Conservation (phyloP, 176 grass and related monocot species). For the Ensete glaucum region DNA sequence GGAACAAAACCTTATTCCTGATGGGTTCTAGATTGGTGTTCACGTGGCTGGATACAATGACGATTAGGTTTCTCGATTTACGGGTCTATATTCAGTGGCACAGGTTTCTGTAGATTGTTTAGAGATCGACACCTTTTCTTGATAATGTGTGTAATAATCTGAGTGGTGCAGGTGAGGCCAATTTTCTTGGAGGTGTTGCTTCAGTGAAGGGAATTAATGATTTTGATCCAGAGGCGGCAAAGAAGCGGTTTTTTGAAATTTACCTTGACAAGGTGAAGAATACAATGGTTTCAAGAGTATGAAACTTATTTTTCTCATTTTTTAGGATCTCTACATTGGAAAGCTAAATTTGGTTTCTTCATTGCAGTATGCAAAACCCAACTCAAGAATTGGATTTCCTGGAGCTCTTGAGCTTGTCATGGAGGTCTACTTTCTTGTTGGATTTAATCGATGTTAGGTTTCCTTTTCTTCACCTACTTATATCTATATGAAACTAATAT, state of each 20-base stretch:
- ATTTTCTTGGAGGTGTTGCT: slow-evolving; percentile 93
- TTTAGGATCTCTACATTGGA: slow-evolving; percentile 8
- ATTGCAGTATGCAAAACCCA: slow-evolving; percentile 85
- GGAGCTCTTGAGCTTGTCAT: slow-evolving; percentile 83
- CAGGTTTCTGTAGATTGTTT: background rate
- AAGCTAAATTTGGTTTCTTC: slow-evolving; percentile 14
- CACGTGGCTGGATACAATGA: background rate
- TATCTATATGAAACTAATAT: background rate
- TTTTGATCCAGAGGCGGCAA: slow-evolving; percentile 65
- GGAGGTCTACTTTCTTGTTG: slow-evolving; percentile 41
- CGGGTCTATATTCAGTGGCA: no score
- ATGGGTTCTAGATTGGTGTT: background rate
- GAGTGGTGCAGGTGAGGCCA: slow-evolving; percentile 67
- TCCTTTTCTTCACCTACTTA: background rate
- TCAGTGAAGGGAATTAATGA: slow-evolving; percentile 67
- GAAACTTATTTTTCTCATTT: slow-evolving; percentile 9
- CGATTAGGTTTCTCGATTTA: no score
- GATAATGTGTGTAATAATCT: background rate
- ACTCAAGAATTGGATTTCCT: slow-evolving; percentile 86
- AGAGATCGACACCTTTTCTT: background rate
- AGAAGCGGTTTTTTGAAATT: slow-evolving; percentile 82
- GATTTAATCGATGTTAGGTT: background rate
- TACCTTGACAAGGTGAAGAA: slow-evolving; percentile 72
- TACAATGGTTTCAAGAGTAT: background rate
- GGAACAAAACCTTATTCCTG: background rate